These are phyloP conservation scores for Teratosphaeria viscida DNA, from an alignment of 2,329 filamentous ascomycete genomes.

Conservation along the genomic window DNA sequence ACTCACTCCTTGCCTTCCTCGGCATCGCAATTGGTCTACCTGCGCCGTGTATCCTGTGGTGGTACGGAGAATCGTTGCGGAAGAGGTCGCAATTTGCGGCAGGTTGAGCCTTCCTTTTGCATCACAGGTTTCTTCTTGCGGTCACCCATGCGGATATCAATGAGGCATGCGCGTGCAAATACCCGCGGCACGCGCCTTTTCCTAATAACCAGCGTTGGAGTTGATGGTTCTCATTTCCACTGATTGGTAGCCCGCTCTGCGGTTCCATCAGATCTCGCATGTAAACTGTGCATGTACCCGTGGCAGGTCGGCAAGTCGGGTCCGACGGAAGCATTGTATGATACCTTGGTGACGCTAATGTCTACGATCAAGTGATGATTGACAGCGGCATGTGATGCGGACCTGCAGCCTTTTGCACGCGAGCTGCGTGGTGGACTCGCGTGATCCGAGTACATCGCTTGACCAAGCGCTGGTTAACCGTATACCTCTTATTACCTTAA, in stretches of 20 bases:
- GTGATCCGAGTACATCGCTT: not conserved
- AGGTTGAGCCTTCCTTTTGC: constrained; percentile 8
- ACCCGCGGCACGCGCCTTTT: not conserved
- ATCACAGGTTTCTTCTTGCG: not conserved
- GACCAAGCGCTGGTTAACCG: too few relatives aligned
- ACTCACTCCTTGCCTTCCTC: constrained; percentile 46
- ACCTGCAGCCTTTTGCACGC: not conserved
- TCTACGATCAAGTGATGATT: not conserved
- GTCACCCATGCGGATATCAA: not conserved
- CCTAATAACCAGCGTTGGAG: not conserved
- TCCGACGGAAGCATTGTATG: not conserved
- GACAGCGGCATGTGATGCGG: too few relatives aligned
- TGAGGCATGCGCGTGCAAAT: not conserved
- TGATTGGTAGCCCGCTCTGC: not conserved
- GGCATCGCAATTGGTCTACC: constrained; percentile 43
- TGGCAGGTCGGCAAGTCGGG: not conserved
- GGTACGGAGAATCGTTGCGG: constrained; percentile 29
- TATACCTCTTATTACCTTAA: too few relatives aligned
- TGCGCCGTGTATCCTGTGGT: constrained; percentile 37
- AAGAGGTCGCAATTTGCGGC: constrained; percentile 27
- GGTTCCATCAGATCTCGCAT: not conserved
- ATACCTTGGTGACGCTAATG: not conserved
- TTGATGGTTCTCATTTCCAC: not conserved
- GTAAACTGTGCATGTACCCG: not conserved
- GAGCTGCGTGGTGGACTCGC: not conserved